Conservation (phyloP, 805 yeast species). For the Spathaspora arborariae region DNA sequence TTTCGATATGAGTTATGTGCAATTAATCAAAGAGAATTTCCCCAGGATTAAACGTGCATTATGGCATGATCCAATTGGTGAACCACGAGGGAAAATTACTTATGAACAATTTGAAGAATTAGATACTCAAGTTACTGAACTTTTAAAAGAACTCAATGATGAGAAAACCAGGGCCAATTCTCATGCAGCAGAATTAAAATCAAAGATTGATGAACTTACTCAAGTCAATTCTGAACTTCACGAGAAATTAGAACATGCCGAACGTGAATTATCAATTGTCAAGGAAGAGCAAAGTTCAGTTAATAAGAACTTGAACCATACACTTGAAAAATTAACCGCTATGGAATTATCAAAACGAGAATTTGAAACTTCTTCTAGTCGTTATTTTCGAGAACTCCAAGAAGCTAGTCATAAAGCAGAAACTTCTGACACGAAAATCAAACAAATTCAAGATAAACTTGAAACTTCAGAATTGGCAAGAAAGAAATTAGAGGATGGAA, state of each 20-base stretch:
- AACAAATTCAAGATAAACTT: conserved; percentile 29
- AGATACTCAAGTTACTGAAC: conserved; percentile 30
- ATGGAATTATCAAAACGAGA: conserved; percentile 29
- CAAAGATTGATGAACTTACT: conserved; percentile 16
- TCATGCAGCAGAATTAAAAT: conserved; percentile 17
- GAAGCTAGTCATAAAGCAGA: conserved; percentile 24
- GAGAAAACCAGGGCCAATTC: conserved; percentile 16
- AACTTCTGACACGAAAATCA: conserved; percentile 20
- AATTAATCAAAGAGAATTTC: conserved; percentile 65
- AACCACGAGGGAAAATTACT: conserved; percentile 65
- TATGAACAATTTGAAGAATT: conserved; percentile 54
- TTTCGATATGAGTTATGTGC: conserved; percentile 62
- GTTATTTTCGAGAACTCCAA: conserved; percentile 29
- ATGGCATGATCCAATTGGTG: conserved; percentile 67
- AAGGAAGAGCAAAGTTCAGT: conserved; percentile 18
- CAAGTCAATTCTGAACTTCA: conserved; percentile 12
- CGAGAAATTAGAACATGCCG: conserved; percentile 9
- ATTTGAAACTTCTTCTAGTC: conserved; percentile 25
- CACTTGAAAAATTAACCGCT: conserved; percentile 17
- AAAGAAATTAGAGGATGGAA: conserved; percentile 75
- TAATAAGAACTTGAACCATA: conserved; percentile 15
- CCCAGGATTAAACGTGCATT: conserved; percentile 65
- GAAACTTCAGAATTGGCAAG: conserved; percentile 39
- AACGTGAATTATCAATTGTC: conserved; percentile 16
- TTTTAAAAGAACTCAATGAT: conserved; percentile 19